Base-by-base conservation (phyloP, 352 stramenopile species). In the Phytophthora uliginosa region DNA sequence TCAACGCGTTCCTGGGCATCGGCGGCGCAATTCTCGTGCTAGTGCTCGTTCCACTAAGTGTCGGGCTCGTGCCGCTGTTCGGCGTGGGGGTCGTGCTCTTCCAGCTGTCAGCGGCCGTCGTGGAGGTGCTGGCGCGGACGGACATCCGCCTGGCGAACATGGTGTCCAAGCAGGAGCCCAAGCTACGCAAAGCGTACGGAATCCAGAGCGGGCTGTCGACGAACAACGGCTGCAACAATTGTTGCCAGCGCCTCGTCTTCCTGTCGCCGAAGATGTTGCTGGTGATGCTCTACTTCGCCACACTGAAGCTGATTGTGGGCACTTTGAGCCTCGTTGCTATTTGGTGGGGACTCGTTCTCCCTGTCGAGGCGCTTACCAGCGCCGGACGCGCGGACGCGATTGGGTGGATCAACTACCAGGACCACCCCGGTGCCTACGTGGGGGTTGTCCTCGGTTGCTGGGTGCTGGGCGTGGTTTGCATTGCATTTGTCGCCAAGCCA, bases 241-340 rank as follows among this genome's bases (percentile, higher is more conserved):
- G 69, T 13, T 56, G 50, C 8, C 50, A 67, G 4, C 63, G 65
- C 15, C 36, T 80, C 0, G 52, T 75, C 17, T 81, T 74, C 61
- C 18, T 78, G 5, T 78, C 76, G 24, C 76, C 69, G 7, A 77
- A 66, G 57, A 76, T 66, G 47, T 17, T 83, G 51, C 54, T 70
- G 1, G 69, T 68, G 50, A 83, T 90, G 59, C 33, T 86, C 40
- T 88, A 90, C 70, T 82, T 88, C 40, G 47, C 40, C 8, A 81
- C 74, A 7, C 36, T 86, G 42, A 90, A 90, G 68, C 76, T 90
- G 50, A 71, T 56, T 4, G 33, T 83, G 28, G 80, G 74, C 0
- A 64, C 74, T 24, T 47, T 86, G 31, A 86, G 82, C 47, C 48
- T 66, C 53, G 48, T 74, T 26, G 69, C 81, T 18, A 56, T 78